Percentiles rank a stretch among this genome's conserved stretches.
phyloP scores from a whole-genome alignment of 805 yeast genomes.

The Saturnispora kantuleensis region DNA sequence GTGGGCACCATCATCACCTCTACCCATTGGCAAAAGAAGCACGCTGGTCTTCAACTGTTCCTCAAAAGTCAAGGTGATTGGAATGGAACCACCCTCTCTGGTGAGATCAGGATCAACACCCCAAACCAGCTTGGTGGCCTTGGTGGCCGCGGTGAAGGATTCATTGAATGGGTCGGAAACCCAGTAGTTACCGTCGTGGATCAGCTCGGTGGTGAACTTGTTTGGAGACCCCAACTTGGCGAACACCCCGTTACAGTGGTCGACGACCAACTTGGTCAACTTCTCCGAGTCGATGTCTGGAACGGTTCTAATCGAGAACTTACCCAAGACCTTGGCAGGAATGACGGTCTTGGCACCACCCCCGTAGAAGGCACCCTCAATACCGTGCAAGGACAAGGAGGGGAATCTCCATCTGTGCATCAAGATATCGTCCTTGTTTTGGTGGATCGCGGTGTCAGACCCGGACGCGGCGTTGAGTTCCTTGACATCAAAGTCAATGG shows the following conservation, averaged over 20 bases:
- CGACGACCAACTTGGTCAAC: slow-evolving; percentile 67
- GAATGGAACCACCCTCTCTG: slow-evolving; percentile 98
- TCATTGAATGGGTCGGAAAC: slow-evolving; percentile 88
- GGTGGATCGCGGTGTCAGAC: slow-evolving; percentile 70
- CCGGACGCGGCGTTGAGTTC: slow-evolving; percentile 88
- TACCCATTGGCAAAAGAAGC: slow-evolving; percentile 89
- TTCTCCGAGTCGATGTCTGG: slow-evolving; percentile 81
- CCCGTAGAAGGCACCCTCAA: slow-evolving; percentile 94
- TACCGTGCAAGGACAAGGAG: slow-evolving; percentile 89
- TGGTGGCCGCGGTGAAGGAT: slow-evolving; percentile 85
- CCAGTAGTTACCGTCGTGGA: slow-evolving; percentile 97
- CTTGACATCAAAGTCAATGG: slow-evolving; percentile 72
- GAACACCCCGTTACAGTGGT: slow-evolving; percentile 60
- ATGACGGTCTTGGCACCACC: slow-evolving; percentile 98
- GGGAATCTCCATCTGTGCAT: slow-evolving; percentile 99
- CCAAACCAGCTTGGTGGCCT: slow-evolving; percentile 93
- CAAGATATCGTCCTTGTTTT: slow-evolving; percentile 71
- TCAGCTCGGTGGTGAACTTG: slow-evolving; percentile 56
- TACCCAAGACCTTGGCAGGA: slow-evolving; percentile 89
- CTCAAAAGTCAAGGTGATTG: slow-evolving; percentile 92
- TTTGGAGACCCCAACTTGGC: slow-evolving; percentile 68
- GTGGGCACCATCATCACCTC: slow-evolving; percentile 99
- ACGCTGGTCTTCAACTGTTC: slow-evolving; percentile 77
- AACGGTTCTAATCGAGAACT: slow-evolving; percentile 94
- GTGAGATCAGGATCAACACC: slow-evolving; percentile 92